Conservation (phyloP, 1,139 yeast species). For the Candida sanyaensis region DNA sequence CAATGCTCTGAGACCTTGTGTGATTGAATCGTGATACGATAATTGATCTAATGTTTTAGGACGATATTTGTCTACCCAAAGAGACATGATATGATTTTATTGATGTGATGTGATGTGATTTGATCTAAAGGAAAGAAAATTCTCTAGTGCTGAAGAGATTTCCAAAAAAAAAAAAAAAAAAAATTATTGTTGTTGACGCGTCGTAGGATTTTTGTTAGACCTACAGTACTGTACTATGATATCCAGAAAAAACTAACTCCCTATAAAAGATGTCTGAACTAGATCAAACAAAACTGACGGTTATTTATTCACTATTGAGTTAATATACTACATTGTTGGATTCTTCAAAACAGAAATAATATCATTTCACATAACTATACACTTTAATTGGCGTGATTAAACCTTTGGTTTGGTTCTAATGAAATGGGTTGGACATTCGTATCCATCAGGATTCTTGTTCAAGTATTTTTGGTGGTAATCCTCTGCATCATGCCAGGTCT, state of each 20-base stretch:
- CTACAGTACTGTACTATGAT: neutral
- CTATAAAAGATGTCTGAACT: no score
- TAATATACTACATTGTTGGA: neutral
- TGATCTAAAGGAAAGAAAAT: constrained; percentile 4
- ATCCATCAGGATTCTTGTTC: constrained; percentile 77
- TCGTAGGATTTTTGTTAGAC: neutral
- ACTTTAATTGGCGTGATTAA: neutral
- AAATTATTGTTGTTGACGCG: constrained; percentile 3
- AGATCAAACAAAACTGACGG: neutral
- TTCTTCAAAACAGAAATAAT: neutral
- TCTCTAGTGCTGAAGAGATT: neutral
- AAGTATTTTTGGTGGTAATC: constrained; percentile 87
- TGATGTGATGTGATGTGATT: neutral
- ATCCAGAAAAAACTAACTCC: no score
- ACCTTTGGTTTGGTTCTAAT: constrained; percentile 46
- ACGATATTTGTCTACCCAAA: constrained; percentile 96
- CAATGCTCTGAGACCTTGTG: constrained; percentile 63
- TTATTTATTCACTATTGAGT: neutral
- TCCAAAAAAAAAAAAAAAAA: neutral
- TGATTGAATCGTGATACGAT: constrained; percentile 66
- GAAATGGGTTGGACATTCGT: constrained; percentile 87
- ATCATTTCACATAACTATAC: neutral
- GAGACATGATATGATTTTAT: constrained; percentile 55
- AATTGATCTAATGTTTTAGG: constrained; percentile 68
- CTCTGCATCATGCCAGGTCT: constrained; percentile 87